Evolutionary conservation across 495 filamentous ascomycete species (phyloP).

Genomic region (Talaromyces stipitatus): DNA sequence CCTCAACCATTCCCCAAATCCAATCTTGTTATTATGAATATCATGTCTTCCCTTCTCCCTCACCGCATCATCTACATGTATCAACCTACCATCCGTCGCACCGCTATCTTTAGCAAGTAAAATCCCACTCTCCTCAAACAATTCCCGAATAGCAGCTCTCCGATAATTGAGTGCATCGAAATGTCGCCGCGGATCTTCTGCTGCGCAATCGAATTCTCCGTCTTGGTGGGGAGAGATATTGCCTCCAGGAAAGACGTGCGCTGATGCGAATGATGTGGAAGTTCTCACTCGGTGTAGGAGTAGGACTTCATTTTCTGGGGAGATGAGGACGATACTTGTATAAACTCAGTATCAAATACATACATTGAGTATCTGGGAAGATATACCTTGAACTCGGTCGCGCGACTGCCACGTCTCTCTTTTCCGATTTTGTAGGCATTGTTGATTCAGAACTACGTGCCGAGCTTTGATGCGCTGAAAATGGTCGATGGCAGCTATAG

Average conservation of each 20-base stretch:
- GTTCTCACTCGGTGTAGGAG: slow-evolving; percentile 78
- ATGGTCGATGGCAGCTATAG: neutral
- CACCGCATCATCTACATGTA: slow-evolving; percentile 50
- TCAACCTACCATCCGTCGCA: slow-evolving; percentile 30
- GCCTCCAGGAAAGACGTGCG: slow-evolving; percentile 95
- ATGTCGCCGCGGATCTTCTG: slow-evolving; percentile 44
- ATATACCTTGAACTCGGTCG: slow-evolving; percentile 30
- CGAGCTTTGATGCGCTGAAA: neutral
- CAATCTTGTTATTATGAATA: slow-evolving; percentile 54
- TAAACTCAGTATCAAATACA: no score
- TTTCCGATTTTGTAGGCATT: slow-evolving; percentile 4
- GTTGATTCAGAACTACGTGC: neutral
- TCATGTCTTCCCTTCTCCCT: slow-evolving; percentile 57
- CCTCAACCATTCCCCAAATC: slow-evolving; percentile 61
- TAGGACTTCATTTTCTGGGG: slow-evolving; percentile 76
- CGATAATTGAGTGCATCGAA: slow-evolving; percentile 62
- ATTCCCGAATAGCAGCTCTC: slow-evolving; percentile 76
- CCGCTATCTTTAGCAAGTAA: slow-evolving; percentile 60
- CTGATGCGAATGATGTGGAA: slow-evolving; percentile 78
- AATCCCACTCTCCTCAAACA: slow-evolving; percentile 92
- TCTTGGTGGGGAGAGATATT: slow-evolving; percentile 69
- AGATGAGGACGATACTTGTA: slow-evolving; percentile 75
- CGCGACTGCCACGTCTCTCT: slow-evolving; percentile 20
- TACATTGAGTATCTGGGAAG: no score
- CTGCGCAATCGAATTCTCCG: slow-evolving; percentile 44